Evolutionary conservation across 768 basidiomycete species (phyloP), one percentile per base, ranked within the genome.

Genomic region (Termitomyces sp.): DNA sequence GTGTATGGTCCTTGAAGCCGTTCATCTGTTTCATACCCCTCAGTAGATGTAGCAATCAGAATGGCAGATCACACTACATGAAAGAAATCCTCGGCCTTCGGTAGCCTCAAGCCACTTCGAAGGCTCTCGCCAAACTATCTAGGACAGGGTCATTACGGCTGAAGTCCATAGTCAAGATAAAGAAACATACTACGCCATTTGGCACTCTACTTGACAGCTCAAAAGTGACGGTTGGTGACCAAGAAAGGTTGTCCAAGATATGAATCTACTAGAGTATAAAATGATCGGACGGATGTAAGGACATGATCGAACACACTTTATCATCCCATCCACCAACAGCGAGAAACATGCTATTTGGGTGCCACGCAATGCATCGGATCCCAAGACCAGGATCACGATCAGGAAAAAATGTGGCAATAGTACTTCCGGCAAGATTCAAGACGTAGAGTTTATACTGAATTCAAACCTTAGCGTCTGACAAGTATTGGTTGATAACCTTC

Each of bases 251-350:
- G 68, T 91, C 90, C 36, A 95, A 77, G 61, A 94, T 81, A 63
- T 92, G 79, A 33, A 94, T 78, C 93, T 94, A 62, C 22, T 16
- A 39, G 33, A 44, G 60, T 55, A 52, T 59, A 52, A 54, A 53
- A 55, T 64, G 64, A 52, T 45, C 44, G 20, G 50, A 40, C 55
- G 52, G 8, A 13, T 50, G 4, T 40, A 32, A 4, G 16, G 36
- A 28, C 39, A 36, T 36, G 4, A 44, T 51, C 57, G 28, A 39
- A 65, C 76, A 45, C 58, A 90, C 93, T 75, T 90, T 92, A 67
- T 95, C 93, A 73, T 96, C 94, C 86, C 90, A 95, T 12, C 95
- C 95, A 13, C 86, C 88, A 0, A 95, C 79, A 2, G 88, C 90
- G 9, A 97, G 76, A 70, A 91, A 95, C 68, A 84, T 78, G 5